Evolutionary conservation across 1,139 yeast genomes (phyloP).

Genomic region (Hemisphaericaspora xylofermentans): DNA sequence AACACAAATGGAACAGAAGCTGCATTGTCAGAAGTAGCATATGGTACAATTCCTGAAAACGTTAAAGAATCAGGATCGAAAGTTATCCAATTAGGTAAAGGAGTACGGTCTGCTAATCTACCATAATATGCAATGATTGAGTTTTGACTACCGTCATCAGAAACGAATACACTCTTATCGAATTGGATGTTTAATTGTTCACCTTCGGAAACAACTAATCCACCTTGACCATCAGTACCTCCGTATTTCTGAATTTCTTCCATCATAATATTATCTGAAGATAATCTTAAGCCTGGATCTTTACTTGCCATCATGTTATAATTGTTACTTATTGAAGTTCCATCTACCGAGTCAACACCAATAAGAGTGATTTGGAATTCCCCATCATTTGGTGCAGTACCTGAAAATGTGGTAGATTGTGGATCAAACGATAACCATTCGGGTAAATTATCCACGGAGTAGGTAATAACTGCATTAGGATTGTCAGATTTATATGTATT

Average conservation of each 20-base stretch:
- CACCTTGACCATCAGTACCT: constrained; percentile 68
- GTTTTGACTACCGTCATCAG: constrained; percentile 41
- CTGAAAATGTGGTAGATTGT: constrained; percentile 58
- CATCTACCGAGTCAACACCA: constrained; percentile 62
- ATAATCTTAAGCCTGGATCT: constrained; percentile 49
- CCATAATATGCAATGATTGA: constrained; percentile 74
- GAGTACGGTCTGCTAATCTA: constrained; percentile 75
- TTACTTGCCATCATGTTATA: constrained; percentile 62
- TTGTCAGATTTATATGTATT: constrained; percentile 62
- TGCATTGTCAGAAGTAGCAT: constrained; percentile 80
- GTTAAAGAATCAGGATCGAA: constrained; percentile 63
- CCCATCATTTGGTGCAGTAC: constrained; percentile 61
- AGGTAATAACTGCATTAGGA: constrained; percentile 45
- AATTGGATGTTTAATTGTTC: constrained; percentile 63
- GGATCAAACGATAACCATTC: constrained; percentile 76
- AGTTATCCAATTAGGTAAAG: constrained; percentile 85
- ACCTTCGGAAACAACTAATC: constrained; percentile 73
- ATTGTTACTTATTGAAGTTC: constrained; percentile 42
- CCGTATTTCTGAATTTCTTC: constrained; percentile 58
- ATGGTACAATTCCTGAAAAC: constrained; percentile 89
- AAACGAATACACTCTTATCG: constrained; percentile 54
- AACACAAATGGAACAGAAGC: constrained; percentile 79
- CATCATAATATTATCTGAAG: constrained; percentile 39
- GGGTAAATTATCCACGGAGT: constrained; percentile 62
- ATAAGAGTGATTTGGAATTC: constrained; percentile 48